These are phyloP conservation scores for Houttuynia cordata DNA, from an alignment of 164 flowering plant species.

Conservation along the genomic window DNA sequence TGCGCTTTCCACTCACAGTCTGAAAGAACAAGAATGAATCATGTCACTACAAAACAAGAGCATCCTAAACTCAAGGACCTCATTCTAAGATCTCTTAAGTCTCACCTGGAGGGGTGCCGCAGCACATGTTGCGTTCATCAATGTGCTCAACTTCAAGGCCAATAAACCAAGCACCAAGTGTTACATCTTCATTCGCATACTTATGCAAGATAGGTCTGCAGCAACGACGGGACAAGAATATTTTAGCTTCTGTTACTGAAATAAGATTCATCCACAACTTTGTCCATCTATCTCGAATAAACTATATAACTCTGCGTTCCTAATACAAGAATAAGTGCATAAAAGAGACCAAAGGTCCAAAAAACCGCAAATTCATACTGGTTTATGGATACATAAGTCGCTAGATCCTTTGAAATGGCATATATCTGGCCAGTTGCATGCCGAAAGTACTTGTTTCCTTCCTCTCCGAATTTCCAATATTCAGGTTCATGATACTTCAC, in stretches of 20 bases:
- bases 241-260: neutral
- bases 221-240: neutral
- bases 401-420: conserved; percentile 82
- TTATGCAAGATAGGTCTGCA: conserved; percentile 75
- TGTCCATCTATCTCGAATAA: neutral
- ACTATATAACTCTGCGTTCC: neutral
- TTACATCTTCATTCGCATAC: conserved; percentile 87
- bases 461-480: conserved; percentile 90
- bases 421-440: conserved; percentile 92
- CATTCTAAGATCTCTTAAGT: neutral
- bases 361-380: conserved; percentile 38
- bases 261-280: neutral
- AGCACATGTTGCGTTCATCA: conserved; percentile 80
- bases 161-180: conserved; percentile 89
- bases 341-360: neutral
- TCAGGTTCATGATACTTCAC: conserved; percentile 88
- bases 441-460: conserved; percentile 79
- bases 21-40: conserved; percentile 12
- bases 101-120: conserved; percentile 87
- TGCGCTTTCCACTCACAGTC: conserved; percentile 92
- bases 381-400: conserved; percentile 73
- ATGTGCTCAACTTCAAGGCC: conserved; percentile 86
- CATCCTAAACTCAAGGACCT: neutral
- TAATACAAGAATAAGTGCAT: neutral
- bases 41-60: neutral